A percentile compares a stretch with the other conserved stretches of the same genome.
Evolutionary conservation across 495 filamentous ascomycete genomes (phyloP).

Genomic region (Trichoderma gamsii): DNA sequence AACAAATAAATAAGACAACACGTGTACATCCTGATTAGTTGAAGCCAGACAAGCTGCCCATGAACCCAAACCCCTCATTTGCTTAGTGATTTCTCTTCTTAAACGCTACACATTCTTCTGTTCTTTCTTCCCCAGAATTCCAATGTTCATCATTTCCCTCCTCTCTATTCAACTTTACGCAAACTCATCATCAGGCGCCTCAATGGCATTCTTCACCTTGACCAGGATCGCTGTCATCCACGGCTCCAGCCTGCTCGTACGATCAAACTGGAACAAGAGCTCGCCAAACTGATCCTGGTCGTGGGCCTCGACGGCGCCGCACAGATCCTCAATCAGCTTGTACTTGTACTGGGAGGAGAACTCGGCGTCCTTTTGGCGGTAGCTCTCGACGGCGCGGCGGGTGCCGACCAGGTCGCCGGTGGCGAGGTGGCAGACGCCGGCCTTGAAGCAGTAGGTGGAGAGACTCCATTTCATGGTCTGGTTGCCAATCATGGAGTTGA

Average conservation of each 20-base stretch:
- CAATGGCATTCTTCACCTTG: conserved; percentile 74
- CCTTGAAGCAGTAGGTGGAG: conserved; percentile 90
- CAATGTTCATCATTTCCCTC: not conserved
- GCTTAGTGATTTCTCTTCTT: not conserved
- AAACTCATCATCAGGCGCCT: conserved; percentile 60
- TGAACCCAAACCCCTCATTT: not conserved
- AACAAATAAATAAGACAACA: not conserved
- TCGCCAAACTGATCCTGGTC: conserved; percentile 78
- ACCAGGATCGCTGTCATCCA: conserved; percentile 89
- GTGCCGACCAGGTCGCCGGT: conserved; percentile 68
- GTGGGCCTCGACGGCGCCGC: conserved; percentile 60
- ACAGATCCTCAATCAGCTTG: conserved; percentile 69
- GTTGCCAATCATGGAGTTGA: conserved; percentile 62
- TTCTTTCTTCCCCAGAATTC: not conserved
- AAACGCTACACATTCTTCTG: not conserved
- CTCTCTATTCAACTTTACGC: conserved; percentile 24
- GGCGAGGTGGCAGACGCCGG: conserved; percentile 75
- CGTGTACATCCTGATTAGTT: not conserved
- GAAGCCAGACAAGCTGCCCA: not conserved
- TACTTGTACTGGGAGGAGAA: conserved; percentile 72
- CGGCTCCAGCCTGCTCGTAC: conserved; percentile 85
- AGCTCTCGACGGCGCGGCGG: conserved; percentile 70
- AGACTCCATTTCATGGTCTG: conserved; percentile 85
- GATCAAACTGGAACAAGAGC: conserved; percentile 79
- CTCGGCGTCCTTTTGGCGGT: conserved; percentile 71